A percentile compares a stretch with the other conserved stretches of the same genome.
phyloP scores from a whole-genome alignment of 352 stramenopile genomes.

The Globisporangium mamillatum region DNA sequence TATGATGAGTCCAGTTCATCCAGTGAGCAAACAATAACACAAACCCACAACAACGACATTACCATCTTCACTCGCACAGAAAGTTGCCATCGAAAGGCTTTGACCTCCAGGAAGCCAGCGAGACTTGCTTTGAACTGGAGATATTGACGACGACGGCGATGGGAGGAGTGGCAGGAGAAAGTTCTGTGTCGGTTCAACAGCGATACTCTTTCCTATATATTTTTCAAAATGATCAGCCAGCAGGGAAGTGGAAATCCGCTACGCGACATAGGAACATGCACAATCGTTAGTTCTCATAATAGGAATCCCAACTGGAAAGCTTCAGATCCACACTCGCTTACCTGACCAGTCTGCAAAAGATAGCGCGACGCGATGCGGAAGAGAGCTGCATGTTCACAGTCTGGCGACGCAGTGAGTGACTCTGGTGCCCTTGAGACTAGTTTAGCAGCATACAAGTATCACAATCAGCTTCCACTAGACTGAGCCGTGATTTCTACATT shows the following conservation, averaged over 20 bases:
- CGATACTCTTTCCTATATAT: slow-evolving; percentile 7
- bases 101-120: slow-evolving; percentile 14
- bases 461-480: no score
- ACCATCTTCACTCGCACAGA: slow-evolving; percentile 1
- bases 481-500: background rate
- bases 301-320: background rate
- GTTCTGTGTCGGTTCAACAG: background rate
- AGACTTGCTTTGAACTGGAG: background rate
- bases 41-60: background rate
- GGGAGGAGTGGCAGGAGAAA: background rate
- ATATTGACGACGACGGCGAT: background rate
- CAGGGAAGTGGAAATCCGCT: slow-evolving; percentile 10
- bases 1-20: background rate
- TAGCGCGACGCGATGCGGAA: slow-evolving; percentile 16
- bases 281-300: background rate
- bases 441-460: background rate
- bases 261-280: background rate
- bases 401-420: background rate
- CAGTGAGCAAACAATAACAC: no score
- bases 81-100: slow-evolving; percentile 2
- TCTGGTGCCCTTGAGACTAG: slow-evolving; percentile 6
- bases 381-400: slow-evolving; percentile 8
- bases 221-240: slow-evolving; percentile 6
- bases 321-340: background rate
- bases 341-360: slow-evolving; percentile 15